Evolutionary conservation across 805 yeast genomes (phyloP).

Genomic region (Ogataea henricii): DNA sequence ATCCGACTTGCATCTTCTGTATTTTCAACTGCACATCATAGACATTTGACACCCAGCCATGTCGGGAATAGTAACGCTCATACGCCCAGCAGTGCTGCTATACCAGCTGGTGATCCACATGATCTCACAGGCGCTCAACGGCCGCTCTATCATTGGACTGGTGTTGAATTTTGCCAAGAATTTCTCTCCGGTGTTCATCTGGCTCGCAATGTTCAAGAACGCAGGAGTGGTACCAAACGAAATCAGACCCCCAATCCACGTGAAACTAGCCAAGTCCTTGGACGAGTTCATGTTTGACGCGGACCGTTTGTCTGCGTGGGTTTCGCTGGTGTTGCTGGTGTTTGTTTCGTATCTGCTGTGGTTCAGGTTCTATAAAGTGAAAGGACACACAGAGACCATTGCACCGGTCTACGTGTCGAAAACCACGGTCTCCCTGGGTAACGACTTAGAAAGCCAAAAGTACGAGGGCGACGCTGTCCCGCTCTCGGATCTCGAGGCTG

Average conservation of each 20-base stretch:
- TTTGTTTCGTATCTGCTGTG: conserved; percentile 22
- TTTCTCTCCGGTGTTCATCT: conserved; percentile 53
- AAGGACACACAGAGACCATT: background rate
- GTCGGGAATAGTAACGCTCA: conserved; percentile 9
- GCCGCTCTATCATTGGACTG: conserved; percentile 33
- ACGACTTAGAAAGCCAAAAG: conserved; percentile 15
- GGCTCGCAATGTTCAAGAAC: conserved; percentile 60
- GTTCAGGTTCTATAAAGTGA: conserved; percentile 18
- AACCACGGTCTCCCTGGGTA: background rate
- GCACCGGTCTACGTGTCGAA: background rate
- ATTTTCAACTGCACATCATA: background rate
- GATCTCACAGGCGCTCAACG: conserved; percentile 22
- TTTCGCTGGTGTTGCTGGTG: conserved; percentile 18
- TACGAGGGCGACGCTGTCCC: conserved; percentile 2
- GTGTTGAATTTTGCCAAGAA: conserved; percentile 48
- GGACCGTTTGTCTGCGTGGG: conserved; percentile 24
- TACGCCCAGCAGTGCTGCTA: conserved; percentile 15
- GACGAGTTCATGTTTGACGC: conserved; percentile 43
- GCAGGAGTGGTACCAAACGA: conserved; percentile 58
- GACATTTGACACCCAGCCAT: background rate
- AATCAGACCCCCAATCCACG: conserved; percentile 55
- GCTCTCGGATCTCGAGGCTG: conserved; percentile 3
- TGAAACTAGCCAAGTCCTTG: conserved; percentile 44
- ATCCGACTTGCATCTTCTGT: background rate
- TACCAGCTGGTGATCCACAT: conserved; percentile 18